Base-by-base conservation (phyloP, 1,284 basidiomycete genomes). In the Marasmius sp. region DNA sequence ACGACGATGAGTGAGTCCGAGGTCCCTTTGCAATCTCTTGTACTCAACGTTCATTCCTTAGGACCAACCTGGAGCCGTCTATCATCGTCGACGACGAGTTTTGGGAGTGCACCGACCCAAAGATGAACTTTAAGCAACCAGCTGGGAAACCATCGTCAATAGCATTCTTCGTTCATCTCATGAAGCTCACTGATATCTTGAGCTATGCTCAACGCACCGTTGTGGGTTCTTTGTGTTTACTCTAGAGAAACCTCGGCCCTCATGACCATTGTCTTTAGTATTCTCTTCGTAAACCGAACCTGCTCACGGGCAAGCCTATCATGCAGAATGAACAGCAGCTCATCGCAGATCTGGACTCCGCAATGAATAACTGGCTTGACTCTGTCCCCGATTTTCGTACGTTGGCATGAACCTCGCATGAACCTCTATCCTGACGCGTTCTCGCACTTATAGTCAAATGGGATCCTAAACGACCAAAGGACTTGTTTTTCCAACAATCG, bases 81-180 rank as follows among this genome's bases (percentile, higher is more conserved):
- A 73, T 86, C 1, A 85, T 86, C 50, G 85, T 88, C 36, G 87
- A 91, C 65, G 91, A 93, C 69, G 89, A 90, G 67, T 88, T 84
- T 67, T 91, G 89, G 89, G 79, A 80, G 34, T 70, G 72, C 60
- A 70, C 77, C 0, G 77, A 81, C 54, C 77, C 77, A 18, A 70
- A 77, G 6, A 63, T 72, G 37, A 75, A 72, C 16, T 85, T 85
- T 67, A 70, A 78, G 59, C 84, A 85, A 67, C 89, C 89, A 0
- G 67, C 74, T 5, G 79, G 76, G 7, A 79, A 78, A 65, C 83
- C 85, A 1, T 83, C 85, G 1, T 72, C 72, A 3, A 77, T 89
- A 6, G 67, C 82, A 0, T 85, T 77, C 61, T 90, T 91, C 69
- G 83, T 84, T 62, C 81, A 79, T 52, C 79, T 81, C 43, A 72